Base-by-base conservation (phyloP, 2,329 filamentous ascomycete genomes). In the Clarireedia sp. region DNA sequence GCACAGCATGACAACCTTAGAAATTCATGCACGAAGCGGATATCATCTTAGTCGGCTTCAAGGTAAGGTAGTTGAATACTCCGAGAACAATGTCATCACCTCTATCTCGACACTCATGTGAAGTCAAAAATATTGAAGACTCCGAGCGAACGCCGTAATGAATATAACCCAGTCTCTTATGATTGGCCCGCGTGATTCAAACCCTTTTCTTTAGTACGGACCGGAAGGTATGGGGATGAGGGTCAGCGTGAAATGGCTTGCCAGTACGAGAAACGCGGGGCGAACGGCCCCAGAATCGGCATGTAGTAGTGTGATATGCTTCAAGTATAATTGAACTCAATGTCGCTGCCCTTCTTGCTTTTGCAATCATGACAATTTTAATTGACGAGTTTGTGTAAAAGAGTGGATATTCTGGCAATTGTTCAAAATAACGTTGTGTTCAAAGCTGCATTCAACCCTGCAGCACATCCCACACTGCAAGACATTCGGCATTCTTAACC, bases 321-420 rank as follows among this genome's bases (percentile, higher is more conserved):
- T 33, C 21, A 52, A n/a, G 23, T 54, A 54, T 49, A 54, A 54
- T 41, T 54, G 36, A 54, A 17, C 44, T 33, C 17, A 9, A 54
- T 54, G 36, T 49, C 51, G 51, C 51, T 33, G 44, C 6, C 5
- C 14, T 6, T 48, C 33, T 33, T 23, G 3, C n/a, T 29, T 14
- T 26, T 26, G 2, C 5, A 26, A 8, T 48, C 12, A 10, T 29
- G 5, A 37, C 8, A 44, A 29, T 33, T 41, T 41, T 9, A 8
- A 17, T 17, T 33, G 29, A 33, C 5, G 48, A 40, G 21, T 21
- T 33, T 40, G 19, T 19, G 10, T 24, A 50, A 5, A 12, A 40
- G 10, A 41, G 29, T 9, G 29, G 23, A 21, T 29, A 16, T 29
- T 16, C 26, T 41, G 23, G 10, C 10, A 16, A 12, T 26, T 5